Evolutionary conservation across 768 basidiomycete species (phyloP), one percentile per base, ranked within the genome.

Genomic region (Boletellus sp.): DNA sequence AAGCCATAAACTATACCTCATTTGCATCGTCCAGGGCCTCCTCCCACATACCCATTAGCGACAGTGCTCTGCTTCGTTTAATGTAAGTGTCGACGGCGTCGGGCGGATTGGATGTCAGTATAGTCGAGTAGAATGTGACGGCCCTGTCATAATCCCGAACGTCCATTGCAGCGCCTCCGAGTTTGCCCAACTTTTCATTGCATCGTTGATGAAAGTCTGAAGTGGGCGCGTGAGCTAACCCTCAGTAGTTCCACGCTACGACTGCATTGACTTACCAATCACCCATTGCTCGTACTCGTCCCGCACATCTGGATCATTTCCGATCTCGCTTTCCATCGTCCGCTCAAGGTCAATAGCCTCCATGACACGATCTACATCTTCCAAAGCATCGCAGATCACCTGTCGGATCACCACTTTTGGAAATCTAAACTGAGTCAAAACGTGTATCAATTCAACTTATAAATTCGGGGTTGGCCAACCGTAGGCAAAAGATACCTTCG

Each of bases 21-120:
- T 53, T 32, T 8, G 42, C 47, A 36, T 53, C 52, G 6, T 26
- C 6, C 37, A 53, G 32, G 5, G 42, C 52, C n/a, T 45, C 47
- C 5, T 37, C 38, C 52, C 48, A 54, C 36, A 24, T 19, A n/a
- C 37, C 34, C 26, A n/a, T 35, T n/a, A 22, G 5, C 16, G 35
- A 24, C 32, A 24, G 47, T 20, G 42, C 42, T 35, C 6, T 34
- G 19, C 52, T 53, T 16, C 52, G 37, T 24, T 48, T 49, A 19
- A 42, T 4, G 2, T 45, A 42, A 19, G 49, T 39, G 16, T 32
- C 26, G 7, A 15, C 32, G 3, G n/a, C 13, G 12, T 34, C 26
- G 9, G 2, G 20, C 5, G 35, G 45, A 0, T 43, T 20, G 17
- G 31, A 38, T n/a, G 45, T 40, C 6, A 51, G 8, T 4, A 12